Conservation (phyloP, 176 grass and related monocot genomes). For the Bonia amplexicaulis region DNA sequence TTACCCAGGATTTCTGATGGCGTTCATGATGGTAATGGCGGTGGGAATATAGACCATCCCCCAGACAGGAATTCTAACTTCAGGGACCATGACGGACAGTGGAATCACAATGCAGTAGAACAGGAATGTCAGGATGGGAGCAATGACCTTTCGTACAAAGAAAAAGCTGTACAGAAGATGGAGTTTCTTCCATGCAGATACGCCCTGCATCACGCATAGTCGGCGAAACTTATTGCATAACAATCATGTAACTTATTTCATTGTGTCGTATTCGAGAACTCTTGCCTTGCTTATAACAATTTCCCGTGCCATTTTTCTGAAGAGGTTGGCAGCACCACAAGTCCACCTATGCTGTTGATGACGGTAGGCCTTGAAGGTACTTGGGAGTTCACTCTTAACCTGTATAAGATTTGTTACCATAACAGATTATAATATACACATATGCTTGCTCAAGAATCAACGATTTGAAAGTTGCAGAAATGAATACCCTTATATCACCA, state of each 20-base stretch:
- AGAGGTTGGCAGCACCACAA: conserved; percentile 82
- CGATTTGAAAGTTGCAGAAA: not conserved
- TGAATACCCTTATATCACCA: conserved; percentile 79
- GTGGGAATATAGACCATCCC: conserved; percentile 87
- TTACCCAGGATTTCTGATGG: conserved; percentile 77
- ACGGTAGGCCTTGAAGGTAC: conserved; percentile 83
- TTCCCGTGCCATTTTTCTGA: conserved; percentile 91
- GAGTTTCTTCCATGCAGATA: conserved; percentile 75
- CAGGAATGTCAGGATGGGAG: conserved; percentile 71
- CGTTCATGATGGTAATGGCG: conserved; percentile 70
- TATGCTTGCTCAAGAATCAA: not conserved
- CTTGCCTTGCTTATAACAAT: conserved; percentile 60
- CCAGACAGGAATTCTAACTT: conserved; percentile 73
- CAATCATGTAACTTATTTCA: not conserved
- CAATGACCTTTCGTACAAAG: conserved; percentile 76
- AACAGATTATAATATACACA: not conserved
- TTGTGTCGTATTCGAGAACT: not conserved
- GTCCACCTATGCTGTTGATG: conserved; percentile 90
- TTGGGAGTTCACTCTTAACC: conserved; percentile 95
- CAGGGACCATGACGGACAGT: conserved; percentile 64
- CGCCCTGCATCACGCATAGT: conserved; percentile 46
- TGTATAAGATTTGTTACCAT: conserved; percentile 26
- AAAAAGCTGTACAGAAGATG: conserved; percentile 92
- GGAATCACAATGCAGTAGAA: conserved; percentile 74
- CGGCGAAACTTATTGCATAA: not conserved